A percentile compares a stretch with the other conserved stretches of the same genome.
These are phyloP conservation scores for Ganoderma meredithae DNA, from an alignment of 1,284 basidiomycete species.

Conservation along the genomic window DNA sequence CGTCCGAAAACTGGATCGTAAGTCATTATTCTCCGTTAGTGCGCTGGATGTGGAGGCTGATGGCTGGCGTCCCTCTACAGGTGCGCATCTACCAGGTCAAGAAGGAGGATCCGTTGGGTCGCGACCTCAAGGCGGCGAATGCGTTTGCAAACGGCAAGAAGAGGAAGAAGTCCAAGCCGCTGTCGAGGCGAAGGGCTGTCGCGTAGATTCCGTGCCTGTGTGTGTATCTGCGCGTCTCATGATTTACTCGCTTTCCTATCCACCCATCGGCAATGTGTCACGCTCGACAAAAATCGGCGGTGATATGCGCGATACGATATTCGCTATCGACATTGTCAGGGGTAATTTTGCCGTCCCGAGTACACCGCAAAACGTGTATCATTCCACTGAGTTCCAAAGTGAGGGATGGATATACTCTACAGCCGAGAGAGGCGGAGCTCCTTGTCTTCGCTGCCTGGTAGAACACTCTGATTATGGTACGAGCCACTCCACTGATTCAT, in stretches of 20 bases:
- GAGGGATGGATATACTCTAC: neutral
- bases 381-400: neutral
- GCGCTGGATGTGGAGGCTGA: constrained; percentile 9
- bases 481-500: neutral
- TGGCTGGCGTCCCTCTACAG: constrained; percentile 43
- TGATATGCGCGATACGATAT: neutral
- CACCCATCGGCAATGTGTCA: neutral
- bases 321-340: neutral
- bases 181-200: constrained; percentile 62
- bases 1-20: constrained; percentile 98
- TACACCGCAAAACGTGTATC: neutral
- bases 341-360: neutral
- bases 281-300: neutral
- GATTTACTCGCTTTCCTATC: constrained; percentile 15
- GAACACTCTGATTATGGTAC: neutral
- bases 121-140: constrained; percentile 87
- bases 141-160: constrained; percentile 90
- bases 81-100: constrained; percentile 97
- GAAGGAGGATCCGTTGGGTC: constrained; percentile 91
- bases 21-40: constrained; percentile 39
- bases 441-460: neutral
- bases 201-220: constrained; percentile 34
- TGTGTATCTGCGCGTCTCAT: constrained; percentile 8
- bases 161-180: constrained; percentile 78
- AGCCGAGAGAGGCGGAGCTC: neutral